phyloP scores from a whole-genome alignment of 2,329 filamentous ascomycete species.

The Penicillium polonicum region DNA sequence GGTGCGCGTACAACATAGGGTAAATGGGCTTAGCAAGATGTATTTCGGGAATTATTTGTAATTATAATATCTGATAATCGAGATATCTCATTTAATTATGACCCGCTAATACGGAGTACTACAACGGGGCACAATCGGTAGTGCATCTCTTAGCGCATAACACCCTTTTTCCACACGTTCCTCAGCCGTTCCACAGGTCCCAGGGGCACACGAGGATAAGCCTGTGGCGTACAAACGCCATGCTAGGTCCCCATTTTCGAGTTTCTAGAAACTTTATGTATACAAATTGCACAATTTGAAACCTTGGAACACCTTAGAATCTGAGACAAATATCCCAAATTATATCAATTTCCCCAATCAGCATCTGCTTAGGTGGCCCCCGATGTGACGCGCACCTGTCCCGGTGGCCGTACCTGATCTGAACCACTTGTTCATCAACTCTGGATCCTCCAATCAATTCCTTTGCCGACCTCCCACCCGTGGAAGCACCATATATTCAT shows the following conservation, averaged over 20 bases:
- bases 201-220: constrained; percentile 10
- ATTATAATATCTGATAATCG: neutral
- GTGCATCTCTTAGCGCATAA: constrained; percentile 6
- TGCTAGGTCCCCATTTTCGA: constrained; percentile 5
- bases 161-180: constrained; percentile 10
- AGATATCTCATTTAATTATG: neutral
- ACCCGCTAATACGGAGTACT: neutral
- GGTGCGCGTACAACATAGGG: neutral
- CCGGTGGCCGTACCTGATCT: neutral
- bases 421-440: neutral
- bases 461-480: neutral
- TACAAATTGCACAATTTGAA: neutral
- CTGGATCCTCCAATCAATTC: constrained; percentile 3
- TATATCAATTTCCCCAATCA: neutral
- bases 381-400: neutral
- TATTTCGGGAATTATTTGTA: neutral
- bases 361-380: neutral
- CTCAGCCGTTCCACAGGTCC: constrained; percentile 9
- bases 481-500: neutral
- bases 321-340: neutral
- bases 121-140: constrained; percentile 7
- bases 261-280: constrained; percentile 3
- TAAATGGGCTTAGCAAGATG: neutral
- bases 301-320: neutral
- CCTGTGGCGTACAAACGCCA: constrained; percentile 8